Evolutionary conservation across 2,329 filamentous ascomycete species (phyloP).

Genomic region (Aspergillus puulaauensis): DNA sequence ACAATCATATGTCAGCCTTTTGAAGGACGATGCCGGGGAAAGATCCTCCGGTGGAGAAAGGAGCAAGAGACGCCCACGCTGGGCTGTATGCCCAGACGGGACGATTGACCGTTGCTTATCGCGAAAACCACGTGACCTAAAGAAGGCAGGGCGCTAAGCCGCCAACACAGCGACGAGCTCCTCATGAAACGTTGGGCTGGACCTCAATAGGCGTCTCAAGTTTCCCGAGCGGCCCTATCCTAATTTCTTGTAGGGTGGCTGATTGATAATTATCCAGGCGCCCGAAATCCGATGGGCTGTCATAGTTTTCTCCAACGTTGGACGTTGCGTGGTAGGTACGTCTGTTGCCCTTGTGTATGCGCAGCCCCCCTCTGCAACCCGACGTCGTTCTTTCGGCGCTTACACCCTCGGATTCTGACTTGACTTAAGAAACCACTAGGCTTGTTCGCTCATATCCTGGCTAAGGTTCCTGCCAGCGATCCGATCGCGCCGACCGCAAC

Average conservation of each 20-base stretch:
- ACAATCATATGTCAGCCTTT: neutral
- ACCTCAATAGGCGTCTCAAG: constrained; percentile 11
- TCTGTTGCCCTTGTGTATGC: neutral
- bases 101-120: constrained; percentile 11
- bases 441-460: neutral
- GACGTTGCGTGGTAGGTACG: constrained; percentile 5
- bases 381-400: neutral
- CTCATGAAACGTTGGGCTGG: constrained; percentile 18
- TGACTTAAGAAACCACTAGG: neutral
- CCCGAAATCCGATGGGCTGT: constrained; percentile 7
- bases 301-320: neutral
- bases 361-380: neutral
- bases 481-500: neutral
- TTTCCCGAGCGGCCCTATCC: neutral
- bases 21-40: neutral
- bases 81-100: too few relatives aligned
- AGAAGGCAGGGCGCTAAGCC: constrained; percentile 15
- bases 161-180: constrained; percentile 18
- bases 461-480: neutral
- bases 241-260: constrained; percentile 2
- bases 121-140: constrained; percentile 19
- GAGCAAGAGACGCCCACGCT: neutral
- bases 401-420: constrained; percentile 1
- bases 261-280: neutral
- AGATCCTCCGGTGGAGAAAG: neutral